Base-by-base conservation (phyloP, 2,329 filamentous ascomycete species). In the Venturiaceae sp. region DNA sequence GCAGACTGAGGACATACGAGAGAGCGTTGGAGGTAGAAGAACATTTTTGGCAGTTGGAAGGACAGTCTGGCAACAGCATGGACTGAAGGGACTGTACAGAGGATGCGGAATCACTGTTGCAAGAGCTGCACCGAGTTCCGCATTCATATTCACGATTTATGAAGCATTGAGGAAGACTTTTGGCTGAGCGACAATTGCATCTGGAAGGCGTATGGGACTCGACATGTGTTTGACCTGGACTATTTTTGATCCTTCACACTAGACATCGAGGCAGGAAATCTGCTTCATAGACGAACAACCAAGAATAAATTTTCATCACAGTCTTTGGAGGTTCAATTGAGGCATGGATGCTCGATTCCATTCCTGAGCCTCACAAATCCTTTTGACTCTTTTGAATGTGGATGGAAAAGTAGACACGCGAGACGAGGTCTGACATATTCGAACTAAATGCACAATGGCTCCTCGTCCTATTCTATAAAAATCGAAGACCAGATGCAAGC, bases 101-200 rank as follows among this genome's bases (percentile, higher is more conserved):
- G 94, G 94, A 3, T 99, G 94, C 66, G 94, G 94, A 33, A 94
- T 99, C 64, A 99, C 94, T 0, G 90, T 94, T 50, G 78, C 85
- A 33, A 83, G 94, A 61, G 88, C 91, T 36, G 92, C 91, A 33
- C 94, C 94, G 2, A 96, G 92, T 72, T 96, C 92, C n/a, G 94
- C 94, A 7, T 91, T 97, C 68, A 99, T 99, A 61, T 99, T 99
- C 68, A 92, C 94, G 62, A 85, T 97, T 61, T 97, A 92, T 69
- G 94, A 97, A 73, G 87, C 85, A 14, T 72, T 99, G 58, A 59
- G 28, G 23, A 57, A 30, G 7, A 11, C 8, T 26, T 59, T 59
- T 57, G 52, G 19, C 21, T 59, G 36, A 32, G 7, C 21, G 1
- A n/a, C 11, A 39, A 39, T 39, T 39, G 36, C 36, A 39, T 11